Percentiles rank a stretch among this genome's conserved stretches.
Conservation (phyloP, 345 rosid species). For the Aquilaria sinensis region DNA sequence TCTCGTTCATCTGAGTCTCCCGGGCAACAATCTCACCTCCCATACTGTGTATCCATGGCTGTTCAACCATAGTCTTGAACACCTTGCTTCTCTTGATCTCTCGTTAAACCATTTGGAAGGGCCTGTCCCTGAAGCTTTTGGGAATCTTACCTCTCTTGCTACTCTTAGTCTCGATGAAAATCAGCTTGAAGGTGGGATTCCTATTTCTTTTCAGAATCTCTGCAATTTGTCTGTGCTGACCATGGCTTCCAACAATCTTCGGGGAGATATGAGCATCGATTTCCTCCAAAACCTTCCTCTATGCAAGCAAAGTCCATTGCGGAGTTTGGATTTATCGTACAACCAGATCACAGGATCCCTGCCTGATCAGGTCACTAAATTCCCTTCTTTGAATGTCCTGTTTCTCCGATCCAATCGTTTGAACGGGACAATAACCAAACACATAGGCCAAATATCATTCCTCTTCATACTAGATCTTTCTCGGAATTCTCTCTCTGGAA, state of each 20-base stretch:
- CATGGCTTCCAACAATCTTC: background rate
- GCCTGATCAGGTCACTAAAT: background rate
- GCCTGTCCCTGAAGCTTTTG: background rate
- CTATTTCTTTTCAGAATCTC: constrained; percentile 11
- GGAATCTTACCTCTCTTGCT: background rate
- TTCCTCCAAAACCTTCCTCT: background rate
- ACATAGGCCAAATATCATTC: constrained; percentile 4
- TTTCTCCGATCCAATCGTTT: background rate
- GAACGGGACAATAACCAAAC: constrained; percentile 9
- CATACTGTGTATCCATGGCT: background rate
- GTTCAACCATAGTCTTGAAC: background rate
- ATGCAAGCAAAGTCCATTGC: background rate
- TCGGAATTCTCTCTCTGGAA: constrained; percentile 19
- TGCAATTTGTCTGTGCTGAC: background rate
- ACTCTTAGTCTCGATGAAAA: background rate
- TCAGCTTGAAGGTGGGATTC: constrained; percentile 15
- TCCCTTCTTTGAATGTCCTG: background rate
- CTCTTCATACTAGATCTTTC: constrained; percentile 6
- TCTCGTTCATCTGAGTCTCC: background rate
- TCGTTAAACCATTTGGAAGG: background rate
- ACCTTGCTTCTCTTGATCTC: background rate
- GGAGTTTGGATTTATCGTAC: background rate
- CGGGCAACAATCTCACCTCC: background rate
- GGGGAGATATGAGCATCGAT: background rate
- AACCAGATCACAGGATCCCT: constrained; percentile 7